These are phyloP conservation scores for Vitis labrusca DNA, from an alignment of 164 flowering plant genomes.

Conservation along the genomic window DNA sequence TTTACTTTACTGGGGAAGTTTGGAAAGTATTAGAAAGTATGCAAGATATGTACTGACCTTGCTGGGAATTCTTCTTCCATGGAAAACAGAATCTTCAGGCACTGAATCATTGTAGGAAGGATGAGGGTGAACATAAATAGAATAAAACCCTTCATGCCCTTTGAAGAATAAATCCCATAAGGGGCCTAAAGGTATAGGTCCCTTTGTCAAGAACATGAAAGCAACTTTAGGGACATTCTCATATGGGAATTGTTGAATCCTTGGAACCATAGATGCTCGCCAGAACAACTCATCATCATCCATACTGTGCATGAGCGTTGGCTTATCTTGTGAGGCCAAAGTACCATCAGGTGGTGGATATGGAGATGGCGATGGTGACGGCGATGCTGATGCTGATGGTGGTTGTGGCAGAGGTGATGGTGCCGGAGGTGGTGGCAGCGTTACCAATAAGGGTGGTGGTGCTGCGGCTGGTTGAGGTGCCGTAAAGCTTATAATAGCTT, in stretches of 20 bases:
- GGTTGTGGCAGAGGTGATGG: neutral
- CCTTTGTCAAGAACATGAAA: constrained; percentile 51
- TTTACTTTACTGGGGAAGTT: neutral
- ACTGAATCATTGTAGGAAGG: constrained; percentile 21
- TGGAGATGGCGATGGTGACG: neutral
- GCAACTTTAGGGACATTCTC: constrained; percentile 34
- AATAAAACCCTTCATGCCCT: constrained; percentile 38
- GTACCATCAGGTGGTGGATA: neutral
- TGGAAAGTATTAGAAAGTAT: neutral
- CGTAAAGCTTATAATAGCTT: neutral
- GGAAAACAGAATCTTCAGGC: constrained; percentile 36
- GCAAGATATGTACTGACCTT: constrained; percentile 29
- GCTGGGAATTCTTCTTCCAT: constrained; percentile 42
- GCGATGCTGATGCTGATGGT: constrained; percentile 5
- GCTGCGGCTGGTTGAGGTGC: neutral
- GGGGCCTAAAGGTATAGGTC: constrained; percentile 44
- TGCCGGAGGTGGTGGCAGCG: neutral
- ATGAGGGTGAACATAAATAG: constrained; percentile 44
- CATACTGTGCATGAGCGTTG: constrained; percentile 28
- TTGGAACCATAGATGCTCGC: constrained; percentile 36
- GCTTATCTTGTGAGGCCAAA: neutral
- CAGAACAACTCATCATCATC: constrained; percentile 41
- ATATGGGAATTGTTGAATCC: constrained; percentile 7
- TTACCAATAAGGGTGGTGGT: neutral
- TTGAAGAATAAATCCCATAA: constrained; percentile 50